Evolutionary conservation across 2,329 filamentous ascomycete species (phyloP).

Genomic region (Fusarium chaquense): DNA sequence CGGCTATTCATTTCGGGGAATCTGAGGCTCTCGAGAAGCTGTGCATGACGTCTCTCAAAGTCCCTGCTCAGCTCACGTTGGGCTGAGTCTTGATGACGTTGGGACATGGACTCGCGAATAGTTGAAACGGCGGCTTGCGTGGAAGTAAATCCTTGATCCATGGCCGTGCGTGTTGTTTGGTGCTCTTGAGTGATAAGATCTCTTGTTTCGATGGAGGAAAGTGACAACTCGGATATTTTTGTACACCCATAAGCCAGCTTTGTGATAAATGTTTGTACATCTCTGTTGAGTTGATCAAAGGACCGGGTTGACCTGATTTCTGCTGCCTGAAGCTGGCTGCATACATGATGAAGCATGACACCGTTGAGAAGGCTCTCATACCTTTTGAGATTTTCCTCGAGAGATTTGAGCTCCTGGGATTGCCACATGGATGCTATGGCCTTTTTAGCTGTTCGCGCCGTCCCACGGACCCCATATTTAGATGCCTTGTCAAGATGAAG

Average conservation of each 20-base stretch:
- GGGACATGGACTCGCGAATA: accelerated
- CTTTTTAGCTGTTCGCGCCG: accelerated
- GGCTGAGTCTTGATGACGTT: not conserved
- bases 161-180: not conserved
- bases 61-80: accelerated
- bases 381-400: not conserved
- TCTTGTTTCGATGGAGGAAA: accelerated
- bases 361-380: not conserved
- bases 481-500: not conserved
- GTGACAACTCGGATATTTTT: accelerated
- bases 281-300: accelerated
- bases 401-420: not conserved
- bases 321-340: not conserved
- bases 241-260: not conserved
- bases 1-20: not conserved
- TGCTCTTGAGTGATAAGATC: not conserved
- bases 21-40: not conserved
- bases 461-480: not conserved
- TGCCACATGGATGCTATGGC: accelerated
- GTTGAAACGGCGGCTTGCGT: accelerated
- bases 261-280: not conserved
- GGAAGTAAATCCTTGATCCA: accelerated
- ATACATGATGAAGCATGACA: accelerated
- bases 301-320: not conserved
- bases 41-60: accelerated